Evolutionary conservation across 345 rosid species (phyloP).

Genomic region (Ricinus communis): DNA sequence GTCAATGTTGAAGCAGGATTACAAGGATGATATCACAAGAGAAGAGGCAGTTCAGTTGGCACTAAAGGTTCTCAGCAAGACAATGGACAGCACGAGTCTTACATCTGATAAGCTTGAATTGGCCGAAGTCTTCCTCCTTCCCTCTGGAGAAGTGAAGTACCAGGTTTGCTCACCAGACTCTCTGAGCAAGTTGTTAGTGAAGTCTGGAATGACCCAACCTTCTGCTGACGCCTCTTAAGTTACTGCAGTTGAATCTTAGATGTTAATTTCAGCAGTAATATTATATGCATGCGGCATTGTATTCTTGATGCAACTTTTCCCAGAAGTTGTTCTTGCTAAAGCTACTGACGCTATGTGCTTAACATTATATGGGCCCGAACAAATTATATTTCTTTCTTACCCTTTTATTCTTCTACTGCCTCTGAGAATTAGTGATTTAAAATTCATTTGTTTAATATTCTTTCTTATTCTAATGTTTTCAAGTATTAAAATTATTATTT

Average conservation of each 20-base stretch:
- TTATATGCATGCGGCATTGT: background rate
- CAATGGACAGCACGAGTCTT: slow-evolving; percentile 98
- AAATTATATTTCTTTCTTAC: too few species aligned
- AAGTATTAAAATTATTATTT: too few species aligned
- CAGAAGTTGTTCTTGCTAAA: background rate
- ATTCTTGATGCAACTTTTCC: background rate
- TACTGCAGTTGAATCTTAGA: background rate
- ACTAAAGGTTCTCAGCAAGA: slow-evolving; percentile 86
- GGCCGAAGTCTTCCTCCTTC: slow-evolving; percentile 74
- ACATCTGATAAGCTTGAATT: slow-evolving; percentile 93
- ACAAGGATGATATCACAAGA: slow-evolving; percentile 80
- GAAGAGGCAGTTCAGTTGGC: slow-evolving; percentile 93
- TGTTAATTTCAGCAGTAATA: background rate
- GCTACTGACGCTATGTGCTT: background rate
- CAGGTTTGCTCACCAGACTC: slow-evolving; percentile 74
- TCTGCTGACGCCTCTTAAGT: slow-evolving; percentile 54
- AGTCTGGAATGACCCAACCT: slow-evolving; percentile 80
- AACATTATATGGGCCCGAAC: background rate
- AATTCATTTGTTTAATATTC: too few species aligned
- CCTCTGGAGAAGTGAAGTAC: slow-evolving; percentile 82
- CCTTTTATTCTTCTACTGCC: too few species aligned
- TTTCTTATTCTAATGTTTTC: too few species aligned
- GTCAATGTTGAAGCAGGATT: slow-evolving; percentile 93
- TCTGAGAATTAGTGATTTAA: too few species aligned
- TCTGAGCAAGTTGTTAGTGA: slow-evolving; percentile 70